Percentiles rank a stretch among this genome's conserved stretches.
Evolutionary conservation across 2,329 filamentous ascomycete species (phyloP).

Genomic region (Ophidiomyces ophidiicola): DNA sequence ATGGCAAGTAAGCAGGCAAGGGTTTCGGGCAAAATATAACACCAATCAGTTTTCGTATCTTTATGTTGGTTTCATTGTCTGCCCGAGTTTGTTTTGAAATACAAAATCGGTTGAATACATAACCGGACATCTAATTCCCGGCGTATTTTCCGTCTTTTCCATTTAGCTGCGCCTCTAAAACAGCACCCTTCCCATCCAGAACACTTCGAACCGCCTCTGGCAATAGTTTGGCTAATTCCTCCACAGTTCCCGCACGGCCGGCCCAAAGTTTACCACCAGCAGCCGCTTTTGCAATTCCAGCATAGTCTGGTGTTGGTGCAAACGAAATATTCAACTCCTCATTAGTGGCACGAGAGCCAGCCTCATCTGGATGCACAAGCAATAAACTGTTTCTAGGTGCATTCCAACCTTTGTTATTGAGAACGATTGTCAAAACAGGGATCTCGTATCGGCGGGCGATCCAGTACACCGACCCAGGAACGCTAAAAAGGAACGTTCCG

Average conservation of each 20-base stretch:
- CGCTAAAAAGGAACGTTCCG: slow-evolving; percentile 54
- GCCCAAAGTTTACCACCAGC: slow-evolving; percentile 52
- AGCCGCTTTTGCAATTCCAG: slow-evolving; percentile 55
- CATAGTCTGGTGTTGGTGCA: slow-evolving; percentile 53
- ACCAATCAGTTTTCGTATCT: too few species aligned
- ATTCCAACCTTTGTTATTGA: slow-evolving; percentile 63
- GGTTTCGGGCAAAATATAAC: too few species aligned
- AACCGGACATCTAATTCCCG: slow-evolving; percentile 18
- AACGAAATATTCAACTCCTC: slow-evolving; percentile 56
- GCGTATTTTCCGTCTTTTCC: slow-evolving; percentile 45
- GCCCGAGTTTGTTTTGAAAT: too few species aligned
- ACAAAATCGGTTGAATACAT: neutral
- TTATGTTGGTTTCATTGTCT: too few species aligned
- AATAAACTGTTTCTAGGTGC: slow-evolving; percentile 50
- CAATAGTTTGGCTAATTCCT: slow-evolving; percentile 43
- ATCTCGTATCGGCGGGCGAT: slow-evolving; percentile 54
- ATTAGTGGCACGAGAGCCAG: slow-evolving; percentile 49
- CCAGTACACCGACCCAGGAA: slow-evolving; percentile 57
- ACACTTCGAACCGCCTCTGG: slow-evolving; percentile 50
- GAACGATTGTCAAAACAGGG: slow-evolving; percentile 52
- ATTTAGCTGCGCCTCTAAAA: slow-evolving; percentile 49
- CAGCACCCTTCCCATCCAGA: slow-evolving; percentile 44
- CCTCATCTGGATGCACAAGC: slow-evolving; percentile 53
- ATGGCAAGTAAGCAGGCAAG: too few species aligned
- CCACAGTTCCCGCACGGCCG: slow-evolving; percentile 44